These are phyloP conservation scores for Calonectria pseudoreteaudii DNA, from an alignment of 2,329 filamentous ascomycete genomes.

Conservation along the genomic window DNA sequence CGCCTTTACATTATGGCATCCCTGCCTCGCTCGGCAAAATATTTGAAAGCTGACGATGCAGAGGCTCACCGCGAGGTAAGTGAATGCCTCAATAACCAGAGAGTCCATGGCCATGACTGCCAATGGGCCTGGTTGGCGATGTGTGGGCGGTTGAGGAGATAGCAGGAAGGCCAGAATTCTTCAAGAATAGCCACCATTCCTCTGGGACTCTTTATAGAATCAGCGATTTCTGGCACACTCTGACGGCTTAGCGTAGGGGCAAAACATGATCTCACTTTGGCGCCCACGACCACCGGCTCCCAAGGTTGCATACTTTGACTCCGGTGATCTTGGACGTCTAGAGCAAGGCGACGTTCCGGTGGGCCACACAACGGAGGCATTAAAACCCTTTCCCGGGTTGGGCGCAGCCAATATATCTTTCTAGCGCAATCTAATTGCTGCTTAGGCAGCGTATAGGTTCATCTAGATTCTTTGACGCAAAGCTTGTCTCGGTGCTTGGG, in stretches of 20 bases:
- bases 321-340: slow-evolving; percentile 1
- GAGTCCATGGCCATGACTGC: not conserved
- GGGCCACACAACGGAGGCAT: not conserved
- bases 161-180: not conserved
- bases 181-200: slow-evolving; percentile 1
- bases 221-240: not conserved
- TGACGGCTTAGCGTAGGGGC: not conserved
- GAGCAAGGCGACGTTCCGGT: slow-evolving; percentile 3
- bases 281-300: not conserved
- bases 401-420: not conserved
- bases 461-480: slow-evolving; percentile 7
- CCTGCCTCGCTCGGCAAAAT: slow-evolving; percentile 7
- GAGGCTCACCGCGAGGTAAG: slow-evolving; percentile 10
- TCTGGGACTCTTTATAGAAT: slow-evolving; percentile 1
- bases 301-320: not conserved
- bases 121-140: not conserved
- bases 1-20: not conserved
- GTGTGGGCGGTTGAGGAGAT: not conserved
- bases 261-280: slow-evolving; percentile 5
- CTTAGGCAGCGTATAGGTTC: not conserved
- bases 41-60: slow-evolving; percentile 9
- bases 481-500: not conserved
- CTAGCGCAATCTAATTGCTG: not conserved
- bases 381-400: not conserved
- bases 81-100: slow-evolving; percentile 12